A percentile compares a stretch with the other conserved stretches of the same genome.
Evolutionary conservation across 495 filamentous ascomycete genomes (phyloP).

Genomic region (Lasiosphaeris hirsuta): DNA sequence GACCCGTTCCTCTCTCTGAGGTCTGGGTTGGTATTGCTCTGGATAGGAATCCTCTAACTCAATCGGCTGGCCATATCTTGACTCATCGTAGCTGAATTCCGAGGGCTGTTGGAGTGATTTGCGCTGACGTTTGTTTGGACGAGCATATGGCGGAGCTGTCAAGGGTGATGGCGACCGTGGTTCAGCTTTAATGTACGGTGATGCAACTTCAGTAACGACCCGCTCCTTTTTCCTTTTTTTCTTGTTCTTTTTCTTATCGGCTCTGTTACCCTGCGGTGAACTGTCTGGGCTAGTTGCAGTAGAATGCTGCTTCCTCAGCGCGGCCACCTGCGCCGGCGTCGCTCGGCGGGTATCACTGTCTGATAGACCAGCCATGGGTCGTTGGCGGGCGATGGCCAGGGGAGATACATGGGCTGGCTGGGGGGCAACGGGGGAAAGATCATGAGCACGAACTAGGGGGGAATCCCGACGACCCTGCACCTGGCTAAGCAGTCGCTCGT

Average conservation of each 20-base stretch:
- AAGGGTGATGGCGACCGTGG: slow-evolving; percentile 79
- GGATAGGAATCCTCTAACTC: slow-evolving; percentile 23
- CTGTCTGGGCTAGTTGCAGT: slow-evolving; percentile 49
- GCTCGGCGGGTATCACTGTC: slow-evolving; percentile 29
- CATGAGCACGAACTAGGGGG: slow-evolving; percentile 42
- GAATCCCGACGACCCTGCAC: slow-evolving; percentile 29
- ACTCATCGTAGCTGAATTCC: slow-evolving; percentile 42
- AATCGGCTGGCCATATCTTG: slow-evolving; percentile 31
- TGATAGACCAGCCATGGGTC: slow-evolving; percentile 41
- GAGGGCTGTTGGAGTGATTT: slow-evolving; percentile 44
- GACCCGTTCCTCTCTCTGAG: slow-evolving; percentile 24
- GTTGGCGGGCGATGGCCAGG: slow-evolving; percentile 60
- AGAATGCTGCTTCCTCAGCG: slow-evolving; percentile 43
- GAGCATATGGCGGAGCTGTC: slow-evolving; percentile 47
- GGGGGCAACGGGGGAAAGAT: slow-evolving; percentile 71
- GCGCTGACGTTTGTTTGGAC: slow-evolving; percentile 51
- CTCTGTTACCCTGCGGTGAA: slow-evolving; percentile 42
- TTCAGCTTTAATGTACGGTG: slow-evolving; percentile 78
- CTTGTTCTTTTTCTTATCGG: slow-evolving; percentile 46
- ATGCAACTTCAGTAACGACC: slow-evolving; percentile 35
- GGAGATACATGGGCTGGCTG: slow-evolving; percentile 80
- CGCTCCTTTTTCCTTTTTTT: slow-evolving; percentile 50
- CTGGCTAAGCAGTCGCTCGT: slow-evolving; percentile 33
- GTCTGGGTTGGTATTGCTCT: slow-evolving; percentile 22
- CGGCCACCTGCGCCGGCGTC: slow-evolving; percentile 49